phyloP scores from a whole-genome alignment of 352 stramenopile species.

The Globisporangium takayamanum region DNA sequence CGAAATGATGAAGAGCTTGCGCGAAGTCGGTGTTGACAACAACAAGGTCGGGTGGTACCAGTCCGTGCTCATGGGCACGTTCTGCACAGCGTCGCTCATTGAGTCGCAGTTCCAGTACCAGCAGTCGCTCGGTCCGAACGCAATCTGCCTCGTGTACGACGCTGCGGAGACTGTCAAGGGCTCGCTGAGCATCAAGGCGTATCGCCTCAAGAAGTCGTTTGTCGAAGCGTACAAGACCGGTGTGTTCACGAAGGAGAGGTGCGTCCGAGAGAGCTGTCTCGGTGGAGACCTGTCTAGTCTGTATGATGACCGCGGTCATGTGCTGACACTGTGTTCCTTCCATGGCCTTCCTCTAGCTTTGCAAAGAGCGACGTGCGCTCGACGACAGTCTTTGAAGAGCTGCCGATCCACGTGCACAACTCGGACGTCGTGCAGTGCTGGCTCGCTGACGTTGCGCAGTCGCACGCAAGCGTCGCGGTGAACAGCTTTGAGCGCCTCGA shows the following conservation, averaged over 20 bases:
- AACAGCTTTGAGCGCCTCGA: slow-evolving; percentile 94
- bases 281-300: background rate
- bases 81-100: slow-evolving; percentile 92
- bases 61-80: slow-evolving; percentile 95
- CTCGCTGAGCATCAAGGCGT: slow-evolving; percentile 92
- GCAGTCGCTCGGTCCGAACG: slow-evolving; percentile 94
- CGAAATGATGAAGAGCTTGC: slow-evolving; percentile 99
- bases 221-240: slow-evolving; percentile 87
- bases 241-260: slow-evolving; percentile 74
- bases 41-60: slow-evolving; percentile 99
- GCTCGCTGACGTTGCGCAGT: slow-evolving; percentile 84
- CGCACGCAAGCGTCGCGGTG: slow-evolving; percentile 51
- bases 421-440: slow-evolving; percentile 92
- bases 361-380: slow-evolving; percentile 80
- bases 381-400: slow-evolving; percentile 92
- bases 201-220: slow-evolving; percentile 93
- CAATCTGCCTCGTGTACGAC: slow-evolving; percentile 98
- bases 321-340: background rate
- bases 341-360: slow-evolving; percentile 27
- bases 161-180: slow-evolving; percentile 93
- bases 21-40: slow-evolving; percentile 98
- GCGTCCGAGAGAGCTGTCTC: background rate
- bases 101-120: slow-evolving; percentile 97
- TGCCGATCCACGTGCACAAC: slow-evolving; percentile 95
- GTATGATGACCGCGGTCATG: background rate